A percentile compares a stretch with the other conserved stretches of the same genome.
Evolutionary conservation across 106 monocot species (phyloP).

Genomic region (Dendrobium officinale): DNA sequence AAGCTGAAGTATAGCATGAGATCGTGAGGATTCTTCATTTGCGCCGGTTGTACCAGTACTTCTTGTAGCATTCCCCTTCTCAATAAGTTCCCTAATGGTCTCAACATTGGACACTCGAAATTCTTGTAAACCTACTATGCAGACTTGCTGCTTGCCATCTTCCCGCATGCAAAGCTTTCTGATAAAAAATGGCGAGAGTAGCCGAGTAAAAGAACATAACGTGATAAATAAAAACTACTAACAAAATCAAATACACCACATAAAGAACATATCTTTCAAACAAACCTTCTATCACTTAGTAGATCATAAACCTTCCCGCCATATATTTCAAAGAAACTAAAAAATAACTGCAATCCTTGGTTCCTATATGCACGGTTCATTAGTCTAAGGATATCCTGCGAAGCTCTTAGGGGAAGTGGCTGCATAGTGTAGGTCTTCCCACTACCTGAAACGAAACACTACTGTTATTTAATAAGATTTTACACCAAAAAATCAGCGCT

Average conservation of each 20-base stretch:
- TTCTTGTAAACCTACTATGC: conserved; percentile 95
- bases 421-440: conserved; percentile 99
- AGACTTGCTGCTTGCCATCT: conserved; percentile 97
- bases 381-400: conserved; percentile 77
- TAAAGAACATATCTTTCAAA: conserved; percentile 2
- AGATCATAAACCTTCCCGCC: conserved; percentile 96
- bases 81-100: conserved; percentile 77
- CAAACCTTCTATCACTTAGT: conserved; percentile 80
- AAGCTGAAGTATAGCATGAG: conserved; percentile 99
- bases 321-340: conserved; percentile 99
- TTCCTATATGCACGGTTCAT: conserved; percentile 79
- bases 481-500: background rate
- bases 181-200: conserved; percentile 7
- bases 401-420: conserved; percentile 86
- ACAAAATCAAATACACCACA: background rate
- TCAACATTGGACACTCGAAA: conserved; percentile 71
- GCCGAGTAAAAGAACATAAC: background rate
- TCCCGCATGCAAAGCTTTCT: conserved; percentile 99
- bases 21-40: conserved; percentile 97
- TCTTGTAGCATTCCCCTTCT: conserved; percentile 88
- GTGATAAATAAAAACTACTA: background rate
- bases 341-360: conserved; percentile 83
- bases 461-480: background rate
- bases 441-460: conserved; percentile 51
- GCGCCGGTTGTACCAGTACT: conserved; percentile 97